Evolutionary conservation across 108 stramenopile genomes (phyloP), one percentile per base, ranked within the genome.

Genomic region (Skeletonema tropicum): DNA sequence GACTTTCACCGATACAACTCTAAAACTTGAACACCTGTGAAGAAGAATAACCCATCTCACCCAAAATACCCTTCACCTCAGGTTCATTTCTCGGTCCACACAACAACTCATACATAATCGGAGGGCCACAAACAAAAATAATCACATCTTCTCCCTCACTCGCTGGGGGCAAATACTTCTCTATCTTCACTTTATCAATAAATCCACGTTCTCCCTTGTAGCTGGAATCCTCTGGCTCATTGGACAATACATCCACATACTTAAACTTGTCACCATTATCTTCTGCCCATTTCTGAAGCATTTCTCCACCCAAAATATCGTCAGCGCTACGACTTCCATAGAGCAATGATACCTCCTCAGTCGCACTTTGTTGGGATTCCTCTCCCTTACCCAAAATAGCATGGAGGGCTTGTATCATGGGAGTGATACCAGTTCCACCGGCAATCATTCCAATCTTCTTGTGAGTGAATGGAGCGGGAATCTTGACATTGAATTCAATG

Each of bases 361-460:
- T 74, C 1, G 19, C 26, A 42, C 66, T 59, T 60, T 71, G 70
- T 59, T 70, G 70, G 23, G 52, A 8, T 36, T 86, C 84, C 31
- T 83, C 82, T 15, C 86, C 83, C 60, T 86, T 83, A 29, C 93
- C 89, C 21, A 99, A 73, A 66, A 97, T 86, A 61, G 96, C 97
- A 80, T 97, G 96, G 45, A 98, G 78, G 8, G 96, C 97, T 86
- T 99, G 98, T 15, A 97, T 86, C 91, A 97, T 97, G 60, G 98
- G 98, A 26, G 97, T 98, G 62, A 99, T 90, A 12, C 98, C 98
- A 14, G 97, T 97, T n/a, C 98, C 98, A 45, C 98, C 98, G 10
- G 93, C 97, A 73, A 99, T 74, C 96, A 99, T 97, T 23, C 92
- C 86, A 73, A 99, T 87, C 36, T 90, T 75, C 65, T 93, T 94